Base-by-base conservation (phyloP, 2,329 filamentous ascomycete species). In the Fusarium transvaalense region DNA sequence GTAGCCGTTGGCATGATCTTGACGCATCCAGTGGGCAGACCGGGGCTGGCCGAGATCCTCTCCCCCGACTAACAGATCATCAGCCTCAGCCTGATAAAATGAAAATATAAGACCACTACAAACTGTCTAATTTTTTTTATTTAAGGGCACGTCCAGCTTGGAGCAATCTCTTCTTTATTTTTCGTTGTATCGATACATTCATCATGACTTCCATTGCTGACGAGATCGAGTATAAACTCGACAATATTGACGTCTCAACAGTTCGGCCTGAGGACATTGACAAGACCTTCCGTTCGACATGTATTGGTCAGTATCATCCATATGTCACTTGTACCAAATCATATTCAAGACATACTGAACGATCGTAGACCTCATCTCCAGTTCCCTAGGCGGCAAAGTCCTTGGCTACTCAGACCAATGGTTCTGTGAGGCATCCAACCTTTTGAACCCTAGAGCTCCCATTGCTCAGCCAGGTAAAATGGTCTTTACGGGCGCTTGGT, bases 401-500 rank as follows among this genome's bases (percentile, higher is more conserved):
- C 82, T 91, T 19, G 90, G 83, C 58, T 89, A 85, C 77, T 91
- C 89, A 48, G 87, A 91, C 75, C 82, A 91, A 79, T 91, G 88
- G 87, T 91, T 91, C 74, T 89, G 89, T 42, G 86, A 89, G 70
- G 89, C 89, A 23, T 74, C 81, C 60, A 91, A 91, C 76, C 82
- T 91, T 59, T 76, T 91, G 65, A 91, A 85, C 31, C 87, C 88
- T n/a, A 87, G 84, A 25, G 77, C 88, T 31, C 88, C 89, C 37
- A 86, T 91, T 76, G 83, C 85, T 66, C 84, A 89, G 74, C 84
- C 85, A 2, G 89, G 89, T 64, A 89, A 90, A 78, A 91, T 91
- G 85, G 88, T 91, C 59, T 89, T 86, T 74, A 85, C 88, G 2
- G 89, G 89, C 48, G 89, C 89, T 45, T 91, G 89, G 89, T 91